Conservation (phyloP, 176 grass and related monocot species). For the Zizania latifolia region DNA sequence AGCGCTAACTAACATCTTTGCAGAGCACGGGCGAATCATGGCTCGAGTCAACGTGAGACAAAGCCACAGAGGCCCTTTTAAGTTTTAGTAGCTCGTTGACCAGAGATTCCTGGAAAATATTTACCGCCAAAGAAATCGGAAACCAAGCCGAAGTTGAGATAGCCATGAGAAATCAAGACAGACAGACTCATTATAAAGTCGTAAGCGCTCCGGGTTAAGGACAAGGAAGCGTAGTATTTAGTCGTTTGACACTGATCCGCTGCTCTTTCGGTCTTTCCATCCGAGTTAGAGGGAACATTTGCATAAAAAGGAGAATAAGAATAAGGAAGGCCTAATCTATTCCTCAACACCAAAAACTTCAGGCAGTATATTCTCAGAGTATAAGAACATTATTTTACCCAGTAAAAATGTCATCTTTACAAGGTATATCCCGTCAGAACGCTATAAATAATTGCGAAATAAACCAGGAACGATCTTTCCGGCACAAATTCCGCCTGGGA, state of each 20-base stretch:
- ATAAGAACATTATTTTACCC: background rate
- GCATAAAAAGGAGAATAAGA: background rate
- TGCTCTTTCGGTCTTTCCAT: background rate
- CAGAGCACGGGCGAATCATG: slow-evolving; percentile 13
- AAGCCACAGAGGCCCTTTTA: background rate
- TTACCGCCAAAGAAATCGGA: slow-evolving; percentile 7
- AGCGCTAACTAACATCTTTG: slow-evolving; percentile 9
- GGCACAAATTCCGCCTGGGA: background rate
- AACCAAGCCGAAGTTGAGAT: background rate
- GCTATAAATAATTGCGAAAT: background rate
- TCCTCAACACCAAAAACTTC: background rate
- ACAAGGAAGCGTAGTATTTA: background rate
- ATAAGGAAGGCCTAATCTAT: background rate
- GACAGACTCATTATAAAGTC: background rate
- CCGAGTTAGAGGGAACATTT: background rate
- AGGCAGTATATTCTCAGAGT: background rate
- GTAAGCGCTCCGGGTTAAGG: background rate
- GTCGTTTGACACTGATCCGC: background rate
- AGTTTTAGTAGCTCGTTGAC: slow-evolving; percentile 22
- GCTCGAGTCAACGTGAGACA: slow-evolving; percentile 24
- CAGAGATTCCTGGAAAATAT: background rate
- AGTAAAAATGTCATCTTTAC: background rate
- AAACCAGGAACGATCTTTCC: background rate
- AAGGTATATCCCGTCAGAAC: background rate
- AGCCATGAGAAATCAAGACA: background rate